A percentile compares a stretch with the other conserved stretches of the same genome.
Evolutionary conservation across 2,329 filamentous ascomycete species (phyloP).

Genomic region (Neocatenulostroma microsporum): DNA sequence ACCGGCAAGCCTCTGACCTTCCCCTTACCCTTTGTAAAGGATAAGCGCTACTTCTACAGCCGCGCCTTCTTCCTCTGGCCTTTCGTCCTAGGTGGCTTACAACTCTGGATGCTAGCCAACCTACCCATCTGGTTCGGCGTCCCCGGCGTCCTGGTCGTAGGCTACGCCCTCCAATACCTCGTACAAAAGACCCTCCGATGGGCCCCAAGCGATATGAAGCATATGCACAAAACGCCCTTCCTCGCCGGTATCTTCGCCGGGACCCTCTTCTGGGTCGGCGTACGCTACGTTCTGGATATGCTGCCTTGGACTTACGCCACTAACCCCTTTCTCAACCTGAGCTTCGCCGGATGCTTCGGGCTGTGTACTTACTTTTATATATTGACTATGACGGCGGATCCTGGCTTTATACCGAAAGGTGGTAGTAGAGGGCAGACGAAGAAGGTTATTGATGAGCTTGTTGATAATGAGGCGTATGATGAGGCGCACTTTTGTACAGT

Average conservation of each 20-base stretch:
- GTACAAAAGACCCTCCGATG: constrained; percentile 71
- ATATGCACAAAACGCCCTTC: constrained; percentile 88
- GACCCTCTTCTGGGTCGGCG: constrained; percentile 70
- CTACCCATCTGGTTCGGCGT: constrained; percentile 67
- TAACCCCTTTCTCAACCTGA: constrained; percentile 68
- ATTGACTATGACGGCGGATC: constrained; percentile 77
- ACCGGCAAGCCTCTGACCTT: constrained; percentile 68
- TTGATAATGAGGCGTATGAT: constrained; percentile 81
- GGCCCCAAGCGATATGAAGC: constrained; percentile 79
- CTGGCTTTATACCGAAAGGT: constrained; percentile 86
- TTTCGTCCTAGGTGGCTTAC: constrained; percentile 64
- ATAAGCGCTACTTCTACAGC: constrained; percentile 67
- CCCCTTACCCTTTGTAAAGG: constrained; percentile 67
- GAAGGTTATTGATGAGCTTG: constrained; percentile 76
- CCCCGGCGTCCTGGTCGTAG: constrained; percentile 59
- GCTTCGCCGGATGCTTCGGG: constrained; percentile 57
- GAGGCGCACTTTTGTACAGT: constrained; percentile 88
- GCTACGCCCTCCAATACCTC: constrained; percentile 66
- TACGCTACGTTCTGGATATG: constrained; percentile 67
- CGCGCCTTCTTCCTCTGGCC: constrained; percentile 89
- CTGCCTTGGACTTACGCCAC: constrained; percentile 64
- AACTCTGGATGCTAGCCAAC: constrained; percentile 63
- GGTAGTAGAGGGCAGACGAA: constrained; percentile 85
- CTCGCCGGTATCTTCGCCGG: constrained; percentile 87
- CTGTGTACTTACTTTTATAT: constrained; percentile 80